Conservation (phyloP, 2,329 filamentous ascomycete genomes). For the Fusarium nelsonii region DNA sequence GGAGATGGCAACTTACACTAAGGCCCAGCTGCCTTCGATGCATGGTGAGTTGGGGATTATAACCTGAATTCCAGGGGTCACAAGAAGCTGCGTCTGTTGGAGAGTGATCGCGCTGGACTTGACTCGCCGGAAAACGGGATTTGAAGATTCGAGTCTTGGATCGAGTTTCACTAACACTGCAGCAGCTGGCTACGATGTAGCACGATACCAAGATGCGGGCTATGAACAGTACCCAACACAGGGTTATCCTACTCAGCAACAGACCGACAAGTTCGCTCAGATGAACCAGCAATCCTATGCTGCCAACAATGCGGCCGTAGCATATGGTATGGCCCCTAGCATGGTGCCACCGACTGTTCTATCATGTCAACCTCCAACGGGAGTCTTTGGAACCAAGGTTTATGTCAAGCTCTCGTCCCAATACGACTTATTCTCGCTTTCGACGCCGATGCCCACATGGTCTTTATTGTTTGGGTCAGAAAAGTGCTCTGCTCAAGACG, state of each 20-base stretch:
- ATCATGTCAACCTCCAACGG: slow-evolving; percentile 77
- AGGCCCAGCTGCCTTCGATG: slow-evolving; percentile 79
- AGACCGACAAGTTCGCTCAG: slow-evolving; percentile 63
- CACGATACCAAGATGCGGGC: slow-evolving; percentile 69
- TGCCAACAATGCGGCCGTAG: slow-evolving; percentile 72
- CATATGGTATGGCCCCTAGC: slow-evolving; percentile 72
- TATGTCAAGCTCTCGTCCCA: slow-evolving; percentile 79
- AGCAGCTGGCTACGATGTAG: slow-evolving; percentile 67
- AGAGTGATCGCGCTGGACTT: not conserved
- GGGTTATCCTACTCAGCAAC: slow-evolving; percentile 61
- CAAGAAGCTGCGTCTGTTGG: slow-evolving; percentile 23
- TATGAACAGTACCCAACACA: slow-evolving; percentile 66
- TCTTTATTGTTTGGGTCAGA: slow-evolving; percentile 83
- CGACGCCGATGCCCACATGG: slow-evolving; percentile 67
- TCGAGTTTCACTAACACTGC: slow-evolving; percentile 26
- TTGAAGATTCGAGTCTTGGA: not conserved
- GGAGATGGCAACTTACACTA: slow-evolving; percentile 73
- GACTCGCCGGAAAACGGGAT: not conserved
- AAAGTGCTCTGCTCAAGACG: slow-evolving; percentile 70
- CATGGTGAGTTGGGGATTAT: slow-evolving; percentile 74
- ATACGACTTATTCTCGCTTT: slow-evolving; percentile 75
- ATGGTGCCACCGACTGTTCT: slow-evolving; percentile 66
- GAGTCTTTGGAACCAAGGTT: slow-evolving; percentile 76
- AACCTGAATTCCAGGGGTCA: slow-evolving; percentile 41
- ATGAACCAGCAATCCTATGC: slow-evolving; percentile 69